Evolutionary conservation across 257 asterid genomes (phyloP), one percentile per base, ranked within the genome.

Genomic region (Scutellaria galericulata): DNA sequence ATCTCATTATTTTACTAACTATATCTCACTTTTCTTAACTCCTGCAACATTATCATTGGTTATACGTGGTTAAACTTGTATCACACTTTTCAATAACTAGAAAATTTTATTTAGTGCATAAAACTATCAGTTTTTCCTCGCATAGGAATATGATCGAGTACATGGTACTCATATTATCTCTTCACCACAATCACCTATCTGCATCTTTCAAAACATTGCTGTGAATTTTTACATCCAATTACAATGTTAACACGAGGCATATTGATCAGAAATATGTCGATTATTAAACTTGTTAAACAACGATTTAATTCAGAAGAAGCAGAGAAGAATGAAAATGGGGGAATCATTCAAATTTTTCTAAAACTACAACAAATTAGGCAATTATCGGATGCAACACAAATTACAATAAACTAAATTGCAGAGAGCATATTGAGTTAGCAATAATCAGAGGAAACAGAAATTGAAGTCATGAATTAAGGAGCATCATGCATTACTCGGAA

Each of bases 221-320:
- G 7, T 22, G 61, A 31, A 31, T 31, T 31, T 31, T 31, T 4
- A 18, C 35, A 54, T 20, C 37, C 60, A 20, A 35, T 20, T 7
- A 20, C 5, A 20, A 15, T 24, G 2, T 53, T 7, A 22, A 15
- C 20, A 14, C 31, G 31, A 52, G 37, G 37, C 60, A 8, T 20
- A 54, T 54, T 54, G 59, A 53, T 53, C 59, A 53, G 24, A 53
- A 53, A 53, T 12, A 15, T 53, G 18, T 18, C 31, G 35, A 53
- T 24, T 4, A 31, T 31, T 31, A 31, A 51, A 51, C 9, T 13
- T n/a, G 5, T 20, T 3, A 7, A 53, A 53, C 35, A 7, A 15
- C 59, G 18, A 7, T 15, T 14, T 15, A 52, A 4, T 31, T 31
- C 37, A 31, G 37, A 31, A 31, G 37, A 31, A 31, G 5, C 37